These are phyloP conservation scores for Acanthamoeba royreba DNA, from an alignment of 208 protist species.

Conservation along the genomic window DNA sequence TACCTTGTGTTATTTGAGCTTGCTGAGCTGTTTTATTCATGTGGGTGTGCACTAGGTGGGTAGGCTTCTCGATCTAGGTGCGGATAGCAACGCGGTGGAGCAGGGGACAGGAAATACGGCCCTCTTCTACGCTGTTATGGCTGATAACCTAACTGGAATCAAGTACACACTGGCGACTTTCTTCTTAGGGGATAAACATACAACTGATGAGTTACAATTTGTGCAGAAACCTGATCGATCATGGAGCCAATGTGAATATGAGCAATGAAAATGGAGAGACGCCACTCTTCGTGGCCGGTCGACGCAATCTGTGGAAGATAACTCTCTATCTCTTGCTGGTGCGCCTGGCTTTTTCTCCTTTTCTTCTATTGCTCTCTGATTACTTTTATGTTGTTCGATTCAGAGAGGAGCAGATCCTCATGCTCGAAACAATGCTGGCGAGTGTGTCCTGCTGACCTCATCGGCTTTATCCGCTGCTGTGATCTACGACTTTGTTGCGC, in stretches of 20 bases:
- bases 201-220: too few species aligned
- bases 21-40: not conserved
- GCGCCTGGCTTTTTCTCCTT: not conserved
- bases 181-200: not conserved
- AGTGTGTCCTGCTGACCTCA: not conserved
- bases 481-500: not conserved
- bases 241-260: not conserved
- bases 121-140: not conserved
- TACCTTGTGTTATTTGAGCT: not conserved
- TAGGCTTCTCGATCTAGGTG: not conserved
- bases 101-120: not conserved
- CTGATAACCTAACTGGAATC: not conserved
- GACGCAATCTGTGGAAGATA: not conserved
- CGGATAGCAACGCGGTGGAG: not conserved
- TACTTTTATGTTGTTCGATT: not conserved
- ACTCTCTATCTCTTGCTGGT: not conserved
- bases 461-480: not conserved
- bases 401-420: not conserved
- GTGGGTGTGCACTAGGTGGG: too few species aligned
- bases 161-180: not conserved
- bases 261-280: not conserved
- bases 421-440: not conserved
- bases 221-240: not conserved
- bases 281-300: not conserved
- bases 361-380: not conserved